Evolutionary conservation across 2,329 filamentous ascomycete species (phyloP).

Genomic region (Chaetomiaceae sp.): DNA sequence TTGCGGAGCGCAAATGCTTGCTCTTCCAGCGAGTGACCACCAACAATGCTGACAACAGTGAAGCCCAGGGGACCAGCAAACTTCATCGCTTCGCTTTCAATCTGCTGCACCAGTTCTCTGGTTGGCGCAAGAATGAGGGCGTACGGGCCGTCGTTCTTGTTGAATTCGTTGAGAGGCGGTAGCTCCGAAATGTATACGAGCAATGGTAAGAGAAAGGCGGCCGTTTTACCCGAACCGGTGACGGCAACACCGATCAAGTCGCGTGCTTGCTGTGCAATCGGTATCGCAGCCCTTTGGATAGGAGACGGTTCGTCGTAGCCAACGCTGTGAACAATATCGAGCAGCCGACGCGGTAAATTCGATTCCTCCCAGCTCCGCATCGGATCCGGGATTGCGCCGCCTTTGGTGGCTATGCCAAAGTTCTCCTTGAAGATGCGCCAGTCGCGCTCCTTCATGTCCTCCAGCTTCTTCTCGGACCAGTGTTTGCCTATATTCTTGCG

Average conservation of each 20-base stretch:
- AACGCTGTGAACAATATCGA: conserved; percentile 77
- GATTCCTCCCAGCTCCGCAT: conserved; percentile 96
- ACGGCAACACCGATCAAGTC: conserved; percentile 98
- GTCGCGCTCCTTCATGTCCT: conserved; percentile 94
- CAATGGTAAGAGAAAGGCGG: conserved; percentile 85
- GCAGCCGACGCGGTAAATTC: conserved; percentile 66
- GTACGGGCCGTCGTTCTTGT: conserved; percentile 93
- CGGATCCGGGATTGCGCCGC: conserved; percentile 85
- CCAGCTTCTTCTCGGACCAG: conserved; percentile 89
- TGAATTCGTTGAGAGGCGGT: conserved; percentile 75
- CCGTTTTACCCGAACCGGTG: conserved; percentile 97
- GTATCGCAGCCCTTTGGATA: conserved; percentile 91
- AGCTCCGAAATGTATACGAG: conserved; percentile 92
- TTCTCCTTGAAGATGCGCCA: conserved; percentile 99
- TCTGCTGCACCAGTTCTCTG: conserved; percentile 95
- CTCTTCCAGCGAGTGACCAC: conserved; percentile 91
- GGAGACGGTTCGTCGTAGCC: conserved; percentile 90
- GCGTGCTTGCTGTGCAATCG: conserved; percentile 84
- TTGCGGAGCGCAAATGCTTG: conserved; percentile 86
- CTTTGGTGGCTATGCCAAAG: conserved; percentile 93
- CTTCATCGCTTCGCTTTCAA: conserved; percentile 88
- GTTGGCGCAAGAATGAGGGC: conserved; percentile 96
- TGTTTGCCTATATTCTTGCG: conserved; percentile 81
- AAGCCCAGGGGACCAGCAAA: conserved; percentile 89
- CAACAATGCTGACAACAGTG: conserved; percentile 94